A percentile compares a stretch with the other conserved stretches of the same genome.
phyloP scores from a whole-genome alignment of 345 rosid genomes.

The Microcos paniculata region DNA sequence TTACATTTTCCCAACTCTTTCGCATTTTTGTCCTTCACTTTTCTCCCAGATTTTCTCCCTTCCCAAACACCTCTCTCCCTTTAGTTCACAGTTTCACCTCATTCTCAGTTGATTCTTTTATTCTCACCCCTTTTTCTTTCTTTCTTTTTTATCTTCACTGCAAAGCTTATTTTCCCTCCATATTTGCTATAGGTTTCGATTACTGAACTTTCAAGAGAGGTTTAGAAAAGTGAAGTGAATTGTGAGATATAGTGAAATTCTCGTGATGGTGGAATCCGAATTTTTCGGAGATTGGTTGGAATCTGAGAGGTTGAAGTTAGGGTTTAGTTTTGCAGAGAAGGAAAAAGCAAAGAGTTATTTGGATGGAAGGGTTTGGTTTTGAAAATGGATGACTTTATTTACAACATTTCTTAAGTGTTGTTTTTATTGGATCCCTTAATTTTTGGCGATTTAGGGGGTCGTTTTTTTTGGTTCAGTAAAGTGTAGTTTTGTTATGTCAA shows the following conservation, averaged over 20 bases:
- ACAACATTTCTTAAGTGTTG: neutral
- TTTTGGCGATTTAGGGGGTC: neutral
- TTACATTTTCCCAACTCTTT: conserved; percentile 10
- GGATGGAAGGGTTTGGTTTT: conserved; percentile 39
- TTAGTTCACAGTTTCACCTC: neutral
- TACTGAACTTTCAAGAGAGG: conserved; percentile 17
- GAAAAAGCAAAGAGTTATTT: conserved; percentile 4
- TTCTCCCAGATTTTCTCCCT: conserved; percentile 30
- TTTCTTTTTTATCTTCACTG: neutral
- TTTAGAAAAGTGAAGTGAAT: conserved; percentile 7
- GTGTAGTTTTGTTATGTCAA: conserved; percentile 35
- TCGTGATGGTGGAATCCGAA: conserved; percentile 24
- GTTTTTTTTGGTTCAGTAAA: neutral
- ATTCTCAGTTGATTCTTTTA: neutral
- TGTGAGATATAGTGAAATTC: conserved; percentile 10
- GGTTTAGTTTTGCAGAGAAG: conserved; percentile 29
- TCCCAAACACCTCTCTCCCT: conserved; percentile 2
- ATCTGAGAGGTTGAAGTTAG: conserved; percentile 22
- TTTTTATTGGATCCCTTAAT: neutral
- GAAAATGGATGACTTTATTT: conserved; percentile 33
- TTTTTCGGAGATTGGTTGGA: conserved; percentile 8
- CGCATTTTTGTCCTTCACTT: conserved; percentile 28
- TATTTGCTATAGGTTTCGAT: neutral
- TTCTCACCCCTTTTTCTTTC: neutral
- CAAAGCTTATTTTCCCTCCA: neutral